Evolutionary conservation across 495 filamentous ascomycete species (phyloP).

Genomic region (Aspergillus saccharolyticus): DNA sequence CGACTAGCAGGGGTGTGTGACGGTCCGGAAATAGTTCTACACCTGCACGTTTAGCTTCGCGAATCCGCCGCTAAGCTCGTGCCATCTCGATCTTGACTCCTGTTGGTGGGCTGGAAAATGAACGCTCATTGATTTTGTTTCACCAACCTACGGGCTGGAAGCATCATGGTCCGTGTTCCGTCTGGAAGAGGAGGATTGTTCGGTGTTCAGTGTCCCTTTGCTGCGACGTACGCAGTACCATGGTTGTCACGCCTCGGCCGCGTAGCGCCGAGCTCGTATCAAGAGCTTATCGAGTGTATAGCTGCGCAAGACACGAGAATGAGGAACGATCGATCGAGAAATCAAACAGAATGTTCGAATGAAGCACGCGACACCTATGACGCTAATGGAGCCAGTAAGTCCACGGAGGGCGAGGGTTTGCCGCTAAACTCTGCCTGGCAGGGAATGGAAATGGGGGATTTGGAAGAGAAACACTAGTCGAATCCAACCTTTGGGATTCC

Average conservation of each 20-base stretch:
- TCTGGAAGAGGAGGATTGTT: background rate
- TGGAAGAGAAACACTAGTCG: background rate
- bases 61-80: background rate
- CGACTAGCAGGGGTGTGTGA: background rate
- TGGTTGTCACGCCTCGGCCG: background rate
- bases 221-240: background rate
- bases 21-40: background rate
- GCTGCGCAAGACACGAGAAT: no score
- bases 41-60: background rate
- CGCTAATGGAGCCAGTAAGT: background rate
- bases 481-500: background rate
- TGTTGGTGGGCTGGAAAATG: background rate
- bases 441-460: background rate
- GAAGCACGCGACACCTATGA: background rate
- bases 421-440: background rate
- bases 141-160: background rate
- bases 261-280: background rate
- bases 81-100: background rate
- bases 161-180: constrained; percentile 1
- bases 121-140: background rate
- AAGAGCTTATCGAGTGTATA: background rate
- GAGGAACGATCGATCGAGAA: no score
- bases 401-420: background rate
- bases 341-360: background rate
- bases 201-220: background rate